A percentile compares a stretch with the other conserved stretches of the same genome.
These are phyloP conservation scores for Pistacia integerrima DNA, from an alignment of 345 rosid species.

Conservation along the genomic window DNA sequence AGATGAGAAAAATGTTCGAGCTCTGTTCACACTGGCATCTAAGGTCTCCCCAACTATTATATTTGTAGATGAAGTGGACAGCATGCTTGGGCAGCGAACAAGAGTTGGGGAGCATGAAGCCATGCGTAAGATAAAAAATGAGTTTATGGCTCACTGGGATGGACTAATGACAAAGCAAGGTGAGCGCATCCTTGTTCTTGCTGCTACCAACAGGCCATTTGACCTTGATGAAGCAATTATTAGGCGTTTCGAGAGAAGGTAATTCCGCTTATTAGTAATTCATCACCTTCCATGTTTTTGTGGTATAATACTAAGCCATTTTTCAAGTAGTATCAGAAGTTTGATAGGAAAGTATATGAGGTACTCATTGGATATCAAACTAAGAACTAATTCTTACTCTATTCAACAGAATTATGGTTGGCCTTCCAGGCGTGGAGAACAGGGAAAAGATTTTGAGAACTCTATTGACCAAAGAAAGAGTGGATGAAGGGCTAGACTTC, in stretches of 20 bases:
- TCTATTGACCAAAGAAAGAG: constrained; percentile 68
- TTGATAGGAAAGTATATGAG: too few relatives aligned
- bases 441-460: constrained; percentile 74
- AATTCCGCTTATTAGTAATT: background rate
- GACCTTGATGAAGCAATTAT: constrained; percentile 96
- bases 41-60: constrained; percentile 92
- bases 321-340: too few relatives aligned
- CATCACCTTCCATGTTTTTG: too few relatives aligned
- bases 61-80: constrained; percentile 95
- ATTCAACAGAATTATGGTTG: constrained; percentile 72
- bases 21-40: constrained; percentile 84
- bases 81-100: constrained; percentile 95
- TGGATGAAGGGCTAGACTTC: constrained; percentile 56
- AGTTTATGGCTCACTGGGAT: constrained; percentile 96
- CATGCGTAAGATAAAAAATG: constrained; percentile 79
- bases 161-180: constrained; percentile 77
- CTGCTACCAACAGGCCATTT: constrained; percentile 95
- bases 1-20: constrained; percentile 96
- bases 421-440: constrained; percentile 66
- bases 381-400: background rate
- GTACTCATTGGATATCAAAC: too few relatives aligned
- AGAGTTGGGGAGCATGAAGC: constrained; percentile 97
- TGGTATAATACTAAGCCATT: background rate
- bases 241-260: constrained; percentile 95
- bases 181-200: constrained; percentile 88